phyloP scores from a whole-genome alignment of 2,329 filamentous ascomycete species.

The Lasiodiplodia hormozganensis region DNA sequence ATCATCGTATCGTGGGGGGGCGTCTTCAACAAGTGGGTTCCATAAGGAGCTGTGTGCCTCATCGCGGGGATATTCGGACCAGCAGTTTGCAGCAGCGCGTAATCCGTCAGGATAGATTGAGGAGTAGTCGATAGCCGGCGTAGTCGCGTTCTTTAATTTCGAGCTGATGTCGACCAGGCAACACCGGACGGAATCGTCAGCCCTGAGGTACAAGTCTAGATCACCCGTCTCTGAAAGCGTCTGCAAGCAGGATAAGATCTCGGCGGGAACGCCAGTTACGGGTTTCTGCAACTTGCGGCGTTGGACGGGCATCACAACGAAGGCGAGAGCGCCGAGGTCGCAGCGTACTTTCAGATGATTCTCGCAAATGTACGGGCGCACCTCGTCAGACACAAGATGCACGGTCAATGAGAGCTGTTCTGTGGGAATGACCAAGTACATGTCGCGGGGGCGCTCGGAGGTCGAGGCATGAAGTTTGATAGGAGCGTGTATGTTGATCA shows the following conservation, averaged over 20 bases:
- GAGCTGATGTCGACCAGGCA: no score
- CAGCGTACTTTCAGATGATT: not conserved
- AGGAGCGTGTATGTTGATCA: not conserved
- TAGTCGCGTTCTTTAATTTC: not conserved
- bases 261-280: not conserved
- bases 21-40: not conserved
- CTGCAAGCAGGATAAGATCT: not conserved
- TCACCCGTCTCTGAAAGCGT: not conserved
- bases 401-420: not conserved
- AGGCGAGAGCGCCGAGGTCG: not conserved
- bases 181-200: no score
- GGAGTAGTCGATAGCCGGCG: not conserved
- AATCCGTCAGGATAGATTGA: not conserved
- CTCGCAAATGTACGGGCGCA: not conserved
- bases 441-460: not conserved
- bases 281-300: slow-evolving; percentile 1
- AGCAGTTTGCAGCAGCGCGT: not conserved
- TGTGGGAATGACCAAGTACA: not conserved
- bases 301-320: not conserved
- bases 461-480: not conserved
- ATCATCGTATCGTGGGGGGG: not conserved
- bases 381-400: no score
- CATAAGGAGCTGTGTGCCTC: not conserved
- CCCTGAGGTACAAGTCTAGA: not conserved
- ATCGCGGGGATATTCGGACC: not conserved